phyloP scores from a whole-genome alignment of 2,329 filamentous ascomycete species.

The Aplosporella prunicola region DNA sequence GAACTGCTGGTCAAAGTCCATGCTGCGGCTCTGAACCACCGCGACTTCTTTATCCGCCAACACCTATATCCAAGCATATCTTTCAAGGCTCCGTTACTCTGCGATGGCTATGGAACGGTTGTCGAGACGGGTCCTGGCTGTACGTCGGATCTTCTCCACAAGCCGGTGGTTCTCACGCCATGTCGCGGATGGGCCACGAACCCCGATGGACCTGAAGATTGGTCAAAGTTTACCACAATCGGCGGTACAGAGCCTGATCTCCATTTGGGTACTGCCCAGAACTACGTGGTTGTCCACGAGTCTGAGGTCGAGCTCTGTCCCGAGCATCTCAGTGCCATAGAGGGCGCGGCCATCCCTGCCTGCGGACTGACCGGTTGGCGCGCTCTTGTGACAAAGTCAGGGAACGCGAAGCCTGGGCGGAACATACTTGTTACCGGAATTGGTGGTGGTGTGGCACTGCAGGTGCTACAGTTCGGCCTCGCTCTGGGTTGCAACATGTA shows the following conservation, averaged over 20 bases:
- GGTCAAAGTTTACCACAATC: constrained; percentile 50
- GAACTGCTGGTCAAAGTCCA: constrained; percentile 68
- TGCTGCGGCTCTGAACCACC: constrained; percentile 82
- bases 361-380: constrained; percentile 85
- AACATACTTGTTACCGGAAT: constrained; percentile 87
- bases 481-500: constrained; percentile 54
- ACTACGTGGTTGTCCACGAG: constrained; percentile 60
- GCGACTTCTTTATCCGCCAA: constrained; percentile 88
- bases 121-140: constrained; percentile 50
- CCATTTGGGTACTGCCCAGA: constrained; percentile 63
- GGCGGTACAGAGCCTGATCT: constrained; percentile 58
- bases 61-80: constrained; percentile 81
- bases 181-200: constrained; percentile 66
- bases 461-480: constrained; percentile 69
- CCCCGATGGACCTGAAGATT: constrained; percentile 63
- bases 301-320: constrained; percentile 69
- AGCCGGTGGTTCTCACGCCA: constrained; percentile 70
- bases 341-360: constrained; percentile 77
- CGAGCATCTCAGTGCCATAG: constrained; percentile 57
- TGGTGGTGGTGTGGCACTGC: constrained; percentile 81
- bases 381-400: constrained; percentile 70
- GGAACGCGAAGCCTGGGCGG: constrained; percentile 51
- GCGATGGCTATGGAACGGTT: constrained; percentile 74
- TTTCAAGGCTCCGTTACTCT: constrained; percentile 67
- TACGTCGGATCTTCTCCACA: constrained; percentile 43